Percentiles rank a stretch among this genome's conserved stretches.
phyloP scores from a whole-genome alignment of 106 monocot genomes.

The Triglochin maritima region DNA sequence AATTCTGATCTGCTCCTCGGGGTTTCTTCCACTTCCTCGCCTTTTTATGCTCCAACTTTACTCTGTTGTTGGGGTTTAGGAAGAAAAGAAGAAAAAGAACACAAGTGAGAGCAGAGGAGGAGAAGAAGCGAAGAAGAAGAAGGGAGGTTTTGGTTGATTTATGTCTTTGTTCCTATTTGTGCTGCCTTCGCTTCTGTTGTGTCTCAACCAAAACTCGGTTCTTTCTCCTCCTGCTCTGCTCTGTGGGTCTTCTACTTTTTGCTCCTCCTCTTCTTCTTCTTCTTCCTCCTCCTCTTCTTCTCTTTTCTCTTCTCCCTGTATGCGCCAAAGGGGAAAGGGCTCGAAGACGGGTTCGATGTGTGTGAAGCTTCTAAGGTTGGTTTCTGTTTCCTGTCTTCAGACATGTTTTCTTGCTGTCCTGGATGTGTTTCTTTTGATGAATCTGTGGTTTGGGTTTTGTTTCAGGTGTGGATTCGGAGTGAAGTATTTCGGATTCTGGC shows the following conservation, averaged over 20 bases:
- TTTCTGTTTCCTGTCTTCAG: background rate
- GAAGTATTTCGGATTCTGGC: constrained; percentile 29
- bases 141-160: constrained; percentile 2
- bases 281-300: background rate
- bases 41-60: background rate
- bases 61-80: constrained; percentile 1
- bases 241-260: background rate
- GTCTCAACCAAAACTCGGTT: background rate
- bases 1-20: background rate
- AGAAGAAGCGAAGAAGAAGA: background rate
- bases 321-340: background rate
- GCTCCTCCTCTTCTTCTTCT: background rate
- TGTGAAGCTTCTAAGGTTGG: constrained; percentile 10
- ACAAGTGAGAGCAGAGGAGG: background rate
- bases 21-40: background rate
- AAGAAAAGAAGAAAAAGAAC: background rate
- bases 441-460: background rate
- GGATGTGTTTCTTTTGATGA: background rate
- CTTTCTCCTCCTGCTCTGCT: background rate
- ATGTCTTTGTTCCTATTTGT: constrained; percentile 5
- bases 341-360: constrained; percentile 20
- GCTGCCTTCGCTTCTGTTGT: background rate
- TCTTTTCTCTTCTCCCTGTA: constrained; percentile 1
- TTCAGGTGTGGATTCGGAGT: constrained; percentile 36
- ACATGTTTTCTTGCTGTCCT: background rate